Base-by-base conservation (phyloP, 2,329 filamentous ascomycete genomes). In the Botryotinia convoluta region DNA sequence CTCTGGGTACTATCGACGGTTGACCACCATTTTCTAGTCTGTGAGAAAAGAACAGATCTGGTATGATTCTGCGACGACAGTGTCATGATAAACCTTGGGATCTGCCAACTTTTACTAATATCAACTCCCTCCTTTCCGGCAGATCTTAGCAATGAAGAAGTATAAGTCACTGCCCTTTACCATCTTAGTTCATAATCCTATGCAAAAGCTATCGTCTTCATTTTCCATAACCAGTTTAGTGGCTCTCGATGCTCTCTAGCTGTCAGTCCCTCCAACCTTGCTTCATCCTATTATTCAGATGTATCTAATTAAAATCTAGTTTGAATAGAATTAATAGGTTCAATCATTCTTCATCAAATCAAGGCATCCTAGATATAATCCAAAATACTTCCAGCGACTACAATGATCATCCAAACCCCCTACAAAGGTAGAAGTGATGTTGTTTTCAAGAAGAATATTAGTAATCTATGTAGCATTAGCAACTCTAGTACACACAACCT, bases 391-490 rank as follows among this genome's bases (percentile, higher is more conserved):
- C 20, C 8, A n/a, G 26, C 5, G 12, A 54, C 26, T n/a, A 54
- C 12, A 0, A 54, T n/a, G 12, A 54, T n/a, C 5, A 6, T 54
- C 12, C 26, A n/a, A 48, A 0, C 26, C 5, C 0, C 10, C 12
- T 54, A 54, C 26, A 0, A 54, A 54, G 48, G 12, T 8, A n/a
- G 12, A 16, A 54, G 26, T n/a, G 48, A 54, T 5, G 48, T 51
- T 54, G 12, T 16, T 16, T 14, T 54, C 12, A 3, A n/a, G 4
- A 16, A n/a, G 0, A 2, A 54, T 12, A n/a, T n/a, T 14, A 22
- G 20, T 48, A 9, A 48, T 48, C 2, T 48, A 22, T 22, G 44
- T 22, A 48, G 20, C 0, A n/a, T n/a, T 6, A n/a, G 12, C 5
- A 51, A n/a, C 48, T 14, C 26, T 51, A 51, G 12, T 2, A 3